phyloP scores from a whole-genome alignment of 2,329 filamentous ascomycete species.

The Lecanicillium sp. region DNA sequence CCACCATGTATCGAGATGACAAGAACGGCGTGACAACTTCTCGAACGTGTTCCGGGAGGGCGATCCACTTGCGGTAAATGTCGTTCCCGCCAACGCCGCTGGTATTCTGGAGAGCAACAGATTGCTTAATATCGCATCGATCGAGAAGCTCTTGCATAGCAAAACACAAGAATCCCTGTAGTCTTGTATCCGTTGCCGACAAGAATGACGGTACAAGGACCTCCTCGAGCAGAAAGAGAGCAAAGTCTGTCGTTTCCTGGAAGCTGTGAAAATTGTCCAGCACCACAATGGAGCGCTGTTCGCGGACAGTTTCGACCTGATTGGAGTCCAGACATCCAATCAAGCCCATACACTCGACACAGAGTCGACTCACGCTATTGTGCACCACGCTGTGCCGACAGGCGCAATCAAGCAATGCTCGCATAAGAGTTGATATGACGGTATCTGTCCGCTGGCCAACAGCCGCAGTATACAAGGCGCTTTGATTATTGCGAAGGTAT shows the following conservation, averaged over 20 bases:
- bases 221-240: conserved; percentile 75
- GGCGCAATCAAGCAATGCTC: conserved; percentile 77
- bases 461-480: conserved; percentile 68
- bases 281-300: conserved; percentile 77
- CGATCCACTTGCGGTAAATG: conserved; percentile 66
- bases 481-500: conserved; percentile 67
- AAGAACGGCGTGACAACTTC: conserved; percentile 85
- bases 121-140: conserved; percentile 62
- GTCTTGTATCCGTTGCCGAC: conserved; percentile 76
- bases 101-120: conserved; percentile 33
- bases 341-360: conserved; percentile 75
- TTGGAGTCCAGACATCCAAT: conserved; percentile 91
- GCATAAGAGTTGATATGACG: conserved; percentile 61
- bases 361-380: conserved; percentile 59
- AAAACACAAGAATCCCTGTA: conserved; percentile 88
- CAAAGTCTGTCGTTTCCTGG: conserved; percentile 77
- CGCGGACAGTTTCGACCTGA: conserved; percentile 69
- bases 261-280: conserved; percentile 75
- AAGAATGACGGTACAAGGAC: conserved; percentile 87
- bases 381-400: conserved; percentile 68
- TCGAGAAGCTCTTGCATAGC: conserved; percentile 88
- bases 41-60: conserved; percentile 67
- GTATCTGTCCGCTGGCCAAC: conserved; percentile 77
- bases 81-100: conserved; percentile 41
- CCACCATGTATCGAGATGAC: conserved; percentile 72